Evolutionary conservation across 495 filamentous ascomycete genomes (phyloP), one percentile per base, ranked within the genome.

Genomic region (Hyphodiscus hymeniophilus): DNA sequence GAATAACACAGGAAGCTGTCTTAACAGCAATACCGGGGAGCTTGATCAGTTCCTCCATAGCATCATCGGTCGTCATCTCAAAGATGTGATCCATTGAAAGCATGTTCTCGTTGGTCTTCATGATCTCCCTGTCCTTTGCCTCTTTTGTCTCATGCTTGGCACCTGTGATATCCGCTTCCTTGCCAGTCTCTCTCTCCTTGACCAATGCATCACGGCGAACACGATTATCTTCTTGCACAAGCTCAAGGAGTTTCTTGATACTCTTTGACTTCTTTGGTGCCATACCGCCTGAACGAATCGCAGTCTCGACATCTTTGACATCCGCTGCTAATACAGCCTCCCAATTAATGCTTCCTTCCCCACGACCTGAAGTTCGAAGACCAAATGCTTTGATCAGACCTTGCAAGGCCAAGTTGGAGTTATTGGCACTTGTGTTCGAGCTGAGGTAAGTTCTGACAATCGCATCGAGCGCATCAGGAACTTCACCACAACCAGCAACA

Each of bases 1-100:
- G 70, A 11, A 84, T 64, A 12, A 91, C 85, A 54, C 92, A 98
- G 7, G 87, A 82, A 3, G 90, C 85, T 0, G 90, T 95, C 66
- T 98, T 98, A 44, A 87, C 81, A 0, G 90, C 92, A 49, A 97
- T 86, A 3, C 91, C 92, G 2, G 84, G 84, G 38, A 82, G 92
- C 45, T 75, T 81, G 41, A 80, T 75, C 30, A 97, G 72, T 46
- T 82, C 78, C 7, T 67, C 66, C 75, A 95, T 84, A 0, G 81
- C 87, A 21, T 87, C 74, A 15, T 86, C 73, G 11, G 74, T 80
- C 16, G 67, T 62, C 45, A 94, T 65, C 12, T 66, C 66, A 51
- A 85, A 85, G 13, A 95, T 65, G 61, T 94, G 80, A 50, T 96
- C 86, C 12, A 97, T 74, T 0, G 84, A 83, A 11, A 88, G 66